Conservation (phyloP, 2,329 filamentous ascomycete species). For the Aspergillus neoniger region DNA sequence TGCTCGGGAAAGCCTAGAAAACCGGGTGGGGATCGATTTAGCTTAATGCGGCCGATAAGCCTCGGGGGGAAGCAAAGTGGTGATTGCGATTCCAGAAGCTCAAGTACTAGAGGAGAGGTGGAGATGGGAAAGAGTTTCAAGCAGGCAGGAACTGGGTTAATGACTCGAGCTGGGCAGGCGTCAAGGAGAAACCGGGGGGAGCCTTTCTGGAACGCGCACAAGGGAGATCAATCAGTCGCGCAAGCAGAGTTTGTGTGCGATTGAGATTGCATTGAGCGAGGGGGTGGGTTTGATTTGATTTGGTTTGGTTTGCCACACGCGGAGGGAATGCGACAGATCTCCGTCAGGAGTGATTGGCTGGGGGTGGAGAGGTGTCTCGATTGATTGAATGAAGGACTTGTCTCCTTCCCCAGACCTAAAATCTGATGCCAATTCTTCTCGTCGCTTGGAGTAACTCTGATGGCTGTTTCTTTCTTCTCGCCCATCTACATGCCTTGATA, state of each 20-base stretch:
- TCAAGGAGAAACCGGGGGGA: not conserved
- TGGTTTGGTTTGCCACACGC: constrained; percentile 1
- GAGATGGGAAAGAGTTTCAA: not conserved
- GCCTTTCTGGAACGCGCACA: not conserved
- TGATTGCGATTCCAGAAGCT: constrained; percentile 7
- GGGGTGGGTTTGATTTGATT: not conserved
- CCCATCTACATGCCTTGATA: not conserved
- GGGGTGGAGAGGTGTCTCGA: not conserved
- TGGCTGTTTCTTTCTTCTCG: not conserved
- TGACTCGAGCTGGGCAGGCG: not conserved
- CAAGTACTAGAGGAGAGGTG: not conserved
- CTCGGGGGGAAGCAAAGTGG: not conserved
- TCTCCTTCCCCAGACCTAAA: not conserved
- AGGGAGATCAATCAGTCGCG: not conserved
- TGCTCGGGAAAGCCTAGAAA: constrained; percentile 13
- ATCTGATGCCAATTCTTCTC: not conserved
- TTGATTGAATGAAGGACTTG: not conserved
- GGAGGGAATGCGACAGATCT: constrained; percentile 5
- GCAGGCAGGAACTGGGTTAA: not conserved
- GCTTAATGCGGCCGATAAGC: constrained; percentile 19
- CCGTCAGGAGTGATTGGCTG: constrained; percentile 1
- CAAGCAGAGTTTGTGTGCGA: not conserved
- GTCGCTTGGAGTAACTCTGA: not conserved
- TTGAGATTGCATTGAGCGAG: not conserved
- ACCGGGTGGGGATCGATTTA: constrained; percentile 16